Base-by-base conservation (phyloP, 371 early-diverging fungal species). In the Mortierella polycephala region DNA sequence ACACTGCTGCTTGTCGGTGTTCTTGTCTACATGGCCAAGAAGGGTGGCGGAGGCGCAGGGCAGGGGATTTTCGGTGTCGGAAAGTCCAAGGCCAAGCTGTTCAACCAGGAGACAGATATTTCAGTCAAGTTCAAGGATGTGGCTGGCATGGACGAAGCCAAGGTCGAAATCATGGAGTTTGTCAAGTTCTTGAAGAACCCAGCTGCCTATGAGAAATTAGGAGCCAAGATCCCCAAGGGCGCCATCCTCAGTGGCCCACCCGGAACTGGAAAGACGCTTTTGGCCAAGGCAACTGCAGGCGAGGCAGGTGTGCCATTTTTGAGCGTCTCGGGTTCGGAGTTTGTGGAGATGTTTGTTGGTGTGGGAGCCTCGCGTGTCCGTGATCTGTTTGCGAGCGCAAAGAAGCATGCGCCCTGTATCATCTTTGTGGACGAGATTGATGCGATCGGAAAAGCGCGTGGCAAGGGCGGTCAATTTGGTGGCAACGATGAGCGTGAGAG, bases 141-240 rank as follows among this genome's bases (percentile, higher is more conserved):
- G 0, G 99, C 99, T 8, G 99, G 99, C 39, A 95, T 99, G 85
- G 99, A 99, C 83, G 96, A 96, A 82, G 99, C 99, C 69, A 99
- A 99, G 84, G 95, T 97, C 67, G 99, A 99, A 85, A 99, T 99
- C 65, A 99, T 99, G 97, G 99, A 99, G 87, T 98, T 99, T 92
- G 99, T 99, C 61, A 99, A 99, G 83, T 98, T 99, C 81, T 85
- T 99, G 62, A 99, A 99, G 83, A 94, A 99, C 77, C 99, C 99
- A 11, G 92, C 86, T 42, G 84, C 89, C n/a, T 99, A 97, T 84
- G 97, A 98, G 79, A 90, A 92, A 64, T 88, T 99, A 65, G 99
- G 99, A 18, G 99, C 99, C 62, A 98, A 97, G 84, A 99, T 99
- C 65, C 99, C 99, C 37, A 98, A 97, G 83, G 99, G 99, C 37